Conservation (phyloP, 805 yeast species). For the Yueomyces sp. region DNA sequence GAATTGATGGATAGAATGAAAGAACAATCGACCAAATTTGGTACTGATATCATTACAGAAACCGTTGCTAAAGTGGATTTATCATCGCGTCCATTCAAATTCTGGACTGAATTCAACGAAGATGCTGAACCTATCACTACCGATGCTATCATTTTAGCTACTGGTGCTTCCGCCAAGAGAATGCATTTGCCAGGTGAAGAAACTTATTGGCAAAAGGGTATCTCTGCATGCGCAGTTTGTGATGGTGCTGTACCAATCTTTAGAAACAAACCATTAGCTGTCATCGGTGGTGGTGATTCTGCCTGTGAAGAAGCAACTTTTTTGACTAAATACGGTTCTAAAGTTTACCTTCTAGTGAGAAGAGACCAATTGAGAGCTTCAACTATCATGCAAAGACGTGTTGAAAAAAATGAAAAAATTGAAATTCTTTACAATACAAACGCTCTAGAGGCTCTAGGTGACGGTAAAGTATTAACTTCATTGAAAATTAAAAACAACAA, state of each 20-base stretch:
- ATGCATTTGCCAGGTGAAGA: conserved; percentile 93
- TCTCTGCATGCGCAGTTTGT: conserved; percentile 98
- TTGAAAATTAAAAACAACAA: conserved; percentile 57
- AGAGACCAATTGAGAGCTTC: conserved; percentile 93
- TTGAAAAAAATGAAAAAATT: conserved; percentile 66
- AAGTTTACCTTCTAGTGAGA: conserved; percentile 87
- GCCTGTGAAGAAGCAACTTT: conserved; percentile 99
- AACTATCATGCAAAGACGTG: conserved; percentile 93
- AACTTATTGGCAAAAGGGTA: conserved; percentile 97
- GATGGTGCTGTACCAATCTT: conserved; percentile 99
- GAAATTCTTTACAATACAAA: conserved; percentile 83
- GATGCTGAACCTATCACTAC: conserved; percentile 84
- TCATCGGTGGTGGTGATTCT: conserved; percentile 98
- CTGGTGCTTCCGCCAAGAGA: conserved; percentile 98
- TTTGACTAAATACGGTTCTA: conserved; percentile 94
- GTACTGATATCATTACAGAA: conserved; percentile 90
- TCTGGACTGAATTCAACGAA: conserved; percentile 94
- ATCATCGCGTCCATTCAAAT: conserved; percentile 79
- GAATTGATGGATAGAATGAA: conserved; percentile 91
- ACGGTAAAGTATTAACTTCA: conserved; percentile 65
- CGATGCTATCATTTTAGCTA: conserved; percentile 85
- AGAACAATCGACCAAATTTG: conserved; percentile 74
- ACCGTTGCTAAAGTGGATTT: conserved; percentile 89
- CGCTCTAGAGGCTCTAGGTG: conserved; percentile 82
- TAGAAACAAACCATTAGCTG: conserved; percentile 96